phyloP scores from a whole-genome alignment of 2,329 filamentous ascomycete species.

The Coleophoma cylindrospora region DNA sequence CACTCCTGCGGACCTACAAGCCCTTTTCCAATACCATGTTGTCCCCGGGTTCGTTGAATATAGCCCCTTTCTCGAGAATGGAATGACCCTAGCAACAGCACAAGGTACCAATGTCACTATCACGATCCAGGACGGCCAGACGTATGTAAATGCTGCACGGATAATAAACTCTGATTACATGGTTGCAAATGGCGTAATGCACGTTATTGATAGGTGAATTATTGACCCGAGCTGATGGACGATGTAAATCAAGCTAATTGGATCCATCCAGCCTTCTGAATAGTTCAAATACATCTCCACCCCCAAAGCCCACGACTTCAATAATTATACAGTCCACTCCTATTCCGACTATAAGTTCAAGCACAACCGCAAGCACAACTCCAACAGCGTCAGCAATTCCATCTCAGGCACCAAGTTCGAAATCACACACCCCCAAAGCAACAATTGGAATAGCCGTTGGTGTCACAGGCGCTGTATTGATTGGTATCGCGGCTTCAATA shows the following conservation, averaged over 20 bases:
- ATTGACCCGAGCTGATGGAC: not conserved
- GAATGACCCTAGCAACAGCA: slow-evolving; percentile 29
- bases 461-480: not conserved
- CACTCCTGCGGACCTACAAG: slow-evolving; percentile 35
- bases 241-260: not conserved
- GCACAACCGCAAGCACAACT: not conserved
- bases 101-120: slow-evolving; percentile 45
- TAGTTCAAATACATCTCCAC: not conserved
- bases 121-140: slow-evolving; percentile 31
- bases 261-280: not conserved
- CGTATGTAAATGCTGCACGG: slow-evolving; percentile 47
- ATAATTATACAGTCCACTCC: not conserved
- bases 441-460: slow-evolving; percentile 1
- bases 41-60: slow-evolving; percentile 51
- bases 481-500: not conserved
- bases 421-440: not conserved
- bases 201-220: slow-evolving; percentile 51
- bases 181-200: slow-evolving; percentile 50
- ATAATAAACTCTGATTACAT: slow-evolving; percentile 44
- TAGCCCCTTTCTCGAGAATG: slow-evolving; percentile 37
- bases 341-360: not conserved
- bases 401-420: not conserved
- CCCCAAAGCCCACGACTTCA: not conserved
- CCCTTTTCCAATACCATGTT: slow-evolving; percentile 60
- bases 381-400: not conserved